Evolutionary conservation across 176 grass and related monocot species (phyloP).

Genomic region (Cenchrus americanus): DNA sequence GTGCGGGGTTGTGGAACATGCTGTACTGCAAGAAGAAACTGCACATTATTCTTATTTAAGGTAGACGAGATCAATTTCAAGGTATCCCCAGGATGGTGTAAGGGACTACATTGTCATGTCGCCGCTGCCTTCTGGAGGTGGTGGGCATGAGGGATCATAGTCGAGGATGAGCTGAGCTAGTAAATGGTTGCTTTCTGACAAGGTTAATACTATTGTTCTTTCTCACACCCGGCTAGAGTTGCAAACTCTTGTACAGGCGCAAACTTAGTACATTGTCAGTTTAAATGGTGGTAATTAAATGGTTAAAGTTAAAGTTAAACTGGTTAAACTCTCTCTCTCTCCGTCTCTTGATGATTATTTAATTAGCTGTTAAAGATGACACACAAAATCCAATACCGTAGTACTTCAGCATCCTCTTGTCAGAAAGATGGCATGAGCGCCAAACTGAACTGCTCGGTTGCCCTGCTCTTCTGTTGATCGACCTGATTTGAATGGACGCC

Average conservation of each 20-base stretch:
- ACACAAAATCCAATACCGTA: slow-evolving; percentile 24
- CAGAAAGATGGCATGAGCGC: slow-evolving; percentile 29
- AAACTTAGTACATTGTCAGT: slow-evolving; percentile 42
- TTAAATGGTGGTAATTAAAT: slow-evolving; percentile 32
- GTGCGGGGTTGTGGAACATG: slow-evolving; percentile 23
- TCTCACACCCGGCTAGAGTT: slow-evolving; percentile 47
- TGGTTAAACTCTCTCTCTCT: background rate
- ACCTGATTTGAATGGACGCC: slow-evolving; percentile 1
- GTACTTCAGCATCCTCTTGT: background rate
- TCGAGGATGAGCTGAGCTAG: slow-evolving; percentile 30
- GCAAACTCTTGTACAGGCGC: slow-evolving; percentile 58
- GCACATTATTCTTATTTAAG: background rate
- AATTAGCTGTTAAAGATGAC: slow-evolving; percentile 50
- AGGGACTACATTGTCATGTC: background rate
- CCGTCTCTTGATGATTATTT: background rate
- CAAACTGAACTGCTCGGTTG: slow-evolving; percentile 8
- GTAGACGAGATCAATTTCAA: slow-evolving; percentile 25
- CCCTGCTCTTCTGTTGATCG: slow-evolving; percentile 22
- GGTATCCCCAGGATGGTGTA: slow-evolving; percentile 32
- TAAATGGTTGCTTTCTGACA: slow-evolving; percentile 52
- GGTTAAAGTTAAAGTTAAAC: slow-evolving; percentile 10
- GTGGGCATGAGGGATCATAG: slow-evolving; percentile 28
- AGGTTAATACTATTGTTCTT: slow-evolving; percentile 68
- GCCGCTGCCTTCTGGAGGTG: slow-evolving; percentile 15
- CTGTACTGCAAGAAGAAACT: slow-evolving; percentile 35